Conservation (phyloP, 2,329 filamentous ascomycete genomes). For the Pseudonectria foliicola region DNA sequence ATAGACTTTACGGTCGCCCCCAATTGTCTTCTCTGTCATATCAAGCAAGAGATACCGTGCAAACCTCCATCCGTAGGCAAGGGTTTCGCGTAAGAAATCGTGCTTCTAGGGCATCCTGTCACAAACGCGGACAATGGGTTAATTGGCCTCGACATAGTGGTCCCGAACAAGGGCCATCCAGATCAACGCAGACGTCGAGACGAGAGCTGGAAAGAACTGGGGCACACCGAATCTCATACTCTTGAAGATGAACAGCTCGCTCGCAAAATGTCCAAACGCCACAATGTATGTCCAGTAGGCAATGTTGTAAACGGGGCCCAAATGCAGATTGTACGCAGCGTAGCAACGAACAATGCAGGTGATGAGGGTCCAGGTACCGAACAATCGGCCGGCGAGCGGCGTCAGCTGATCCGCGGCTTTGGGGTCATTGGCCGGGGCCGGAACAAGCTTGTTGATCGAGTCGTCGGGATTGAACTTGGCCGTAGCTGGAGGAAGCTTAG, state of each 20-base stretch:
- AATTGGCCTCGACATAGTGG: slow-evolving; percentile 52
- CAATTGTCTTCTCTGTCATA: too few species aligned
- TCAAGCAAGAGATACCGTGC: too few species aligned
- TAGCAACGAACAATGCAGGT: slow-evolving; percentile 72
- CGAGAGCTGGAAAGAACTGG: slow-evolving; percentile 47
- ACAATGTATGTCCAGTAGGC: slow-evolving; percentile 76
- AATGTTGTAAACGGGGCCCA: slow-evolving; percentile 69
- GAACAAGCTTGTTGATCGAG: slow-evolving; percentile 44
- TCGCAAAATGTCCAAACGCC: slow-evolving; percentile 69
- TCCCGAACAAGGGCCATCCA: slow-evolving; percentile 64
- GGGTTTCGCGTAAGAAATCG: too few species aligned
- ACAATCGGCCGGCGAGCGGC: slow-evolving; percentile 68
- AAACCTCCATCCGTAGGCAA: too few species aligned
- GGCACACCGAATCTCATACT: slow-evolving; percentile 59
- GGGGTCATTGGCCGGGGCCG: slow-evolving; percentile 35
- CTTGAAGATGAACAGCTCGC: slow-evolving; percentile 74
- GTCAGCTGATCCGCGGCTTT: slow-evolving; percentile 57
- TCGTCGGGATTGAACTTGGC: slow-evolving; percentile 43
- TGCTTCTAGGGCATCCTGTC: neutral
- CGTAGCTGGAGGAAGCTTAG: slow-evolving; percentile 33
- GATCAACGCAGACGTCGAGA: slow-evolving; percentile 43
- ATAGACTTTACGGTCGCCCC: too few species aligned
- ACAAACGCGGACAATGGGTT: slow-evolving; percentile 1
- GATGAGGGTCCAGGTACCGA: slow-evolving; percentile 83
- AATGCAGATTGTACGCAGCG: slow-evolving; percentile 72